Percentiles rank a stretch among this genome's conserved stretches.
phyloP scores from a whole-genome alignment of 2,329 filamentous ascomycete genomes.

The Phialophora tarda region DNA sequence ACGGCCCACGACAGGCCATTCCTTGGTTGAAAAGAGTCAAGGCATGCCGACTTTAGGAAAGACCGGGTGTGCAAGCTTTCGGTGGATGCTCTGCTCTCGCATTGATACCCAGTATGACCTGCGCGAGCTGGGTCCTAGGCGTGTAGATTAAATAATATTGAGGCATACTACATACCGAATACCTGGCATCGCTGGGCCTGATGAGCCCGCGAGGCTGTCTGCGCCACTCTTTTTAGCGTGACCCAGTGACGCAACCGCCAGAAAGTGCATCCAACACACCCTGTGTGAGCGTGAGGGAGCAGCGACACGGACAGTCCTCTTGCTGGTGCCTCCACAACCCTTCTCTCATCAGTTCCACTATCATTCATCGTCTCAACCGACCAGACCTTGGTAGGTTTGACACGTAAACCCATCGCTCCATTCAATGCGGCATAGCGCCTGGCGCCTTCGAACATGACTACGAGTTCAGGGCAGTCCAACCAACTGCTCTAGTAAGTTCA shows the following conservation, averaged over 20 bases:
- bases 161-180: not conserved
- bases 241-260: constrained; percentile 12
- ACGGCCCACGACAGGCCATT: not conserved
- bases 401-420: not conserved
- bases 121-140: not conserved
- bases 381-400: not conserved
- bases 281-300: not conserved
- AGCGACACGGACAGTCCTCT: not conserved
- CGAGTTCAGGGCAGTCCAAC: constrained; percentile 69
- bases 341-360: not conserved
- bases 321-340: not conserved
- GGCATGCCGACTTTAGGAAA: not conserved
- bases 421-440: not conserved
- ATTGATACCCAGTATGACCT: not conserved
- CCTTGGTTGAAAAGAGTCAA: not conserved
- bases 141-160: not conserved
- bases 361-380: not conserved
- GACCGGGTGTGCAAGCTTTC: not conserved
- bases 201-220: constrained; percentile 12
- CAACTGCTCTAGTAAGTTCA: constrained; percentile 73
- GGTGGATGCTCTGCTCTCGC: not conserved
- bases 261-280: not conserved
- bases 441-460: constrained; percentile 63
- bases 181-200: not conserved
- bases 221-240: constrained; percentile 1